A percentile compares a stretch with the other conserved stretches of the same genome.
Evolutionary conservation across 1,139 yeast species (phyloP).

Genomic region (Pichia terricola): DNA sequence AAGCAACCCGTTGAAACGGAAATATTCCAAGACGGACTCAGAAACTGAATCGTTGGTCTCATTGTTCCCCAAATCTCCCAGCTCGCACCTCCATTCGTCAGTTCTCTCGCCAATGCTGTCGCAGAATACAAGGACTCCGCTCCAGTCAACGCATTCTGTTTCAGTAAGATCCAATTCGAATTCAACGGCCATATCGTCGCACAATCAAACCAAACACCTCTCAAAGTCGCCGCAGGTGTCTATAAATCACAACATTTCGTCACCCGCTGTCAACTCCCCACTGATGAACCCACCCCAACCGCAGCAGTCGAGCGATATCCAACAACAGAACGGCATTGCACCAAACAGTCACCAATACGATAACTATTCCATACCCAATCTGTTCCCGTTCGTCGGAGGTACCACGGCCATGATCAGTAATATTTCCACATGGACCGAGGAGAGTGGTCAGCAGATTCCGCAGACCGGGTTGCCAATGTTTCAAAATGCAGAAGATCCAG

Average conservation of each 20-base stretch:
- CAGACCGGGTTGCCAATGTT: constrained; percentile 24
- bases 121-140: no score
- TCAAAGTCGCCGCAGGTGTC: background rate
- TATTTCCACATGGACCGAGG: constrained; percentile 53
- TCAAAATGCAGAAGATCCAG: constrained; percentile 9
- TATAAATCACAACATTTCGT: background rate
- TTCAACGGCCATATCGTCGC: background rate
- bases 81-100: background rate
- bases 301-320: no score
- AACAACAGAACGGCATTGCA: no score
- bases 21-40: constrained; percentile 7
- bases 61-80: constrained; percentile 3
- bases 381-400: constrained; percentile 37
- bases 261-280: background rate
- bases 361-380: constrained; percentile 21
- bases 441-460: constrained; percentile 30
- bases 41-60: constrained; percentile 7
- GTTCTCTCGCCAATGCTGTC: no score
- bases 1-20: constrained; percentile 1
- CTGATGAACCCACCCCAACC: no score
- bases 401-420: constrained; percentile 53
- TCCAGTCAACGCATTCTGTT: no score
- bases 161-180: background rate
- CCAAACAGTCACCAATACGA: background rate
- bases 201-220: background rate